Base-by-base conservation (phyloP, 2,329 filamentous ascomycete genomes). In the Cordyceps farinosa region DNA sequence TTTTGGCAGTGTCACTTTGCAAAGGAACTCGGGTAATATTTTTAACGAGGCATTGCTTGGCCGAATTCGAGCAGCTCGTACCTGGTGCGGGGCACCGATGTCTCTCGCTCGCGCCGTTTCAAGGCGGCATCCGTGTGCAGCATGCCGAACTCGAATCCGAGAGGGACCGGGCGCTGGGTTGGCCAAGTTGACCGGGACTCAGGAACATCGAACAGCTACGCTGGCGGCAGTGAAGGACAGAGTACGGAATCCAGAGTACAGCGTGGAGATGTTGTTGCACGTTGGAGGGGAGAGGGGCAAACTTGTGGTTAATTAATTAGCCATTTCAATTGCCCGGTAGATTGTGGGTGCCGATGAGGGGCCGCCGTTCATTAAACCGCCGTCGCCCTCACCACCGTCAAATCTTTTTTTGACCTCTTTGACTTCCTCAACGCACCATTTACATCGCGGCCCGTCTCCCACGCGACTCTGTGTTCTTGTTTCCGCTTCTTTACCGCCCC, bases 121-220 rank as follows among this genome's bases (percentile, higher is more conserved):
- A 22, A 22, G 22, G 22, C 22, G 22, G 22, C 22, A 22, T 22
- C 22, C 22, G 22, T 22, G 22, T 22, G 22, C 22, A 22, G 22
- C 3, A 30, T 29, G 27, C 53, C 53, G 53, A 56, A 56, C 40
- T 56, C 53, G 53, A 56, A 45, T 56, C 11, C 53, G 53, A 56
- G 53, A 44, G 10, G 8, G 29, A 15, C 47, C 27, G 27, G 29
- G 32, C 27, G 27, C 47, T 13, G 27, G 29, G 32, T 38, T 38
- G 22, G 22, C 22, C 22, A 22, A 22, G 22, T 22, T 22, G 22
- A 22, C 22, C 22, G 22, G 22, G 22, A 22, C 22, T 22, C 22
- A 22, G 22, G 22, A 22, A 22, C 22, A 22, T 22, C 22, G 22
- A 22, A 22, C 22, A 22, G 22, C 9, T 13, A 40, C 10, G 17